Conservation (phyloP, 805 yeast species). For the Torulaspora delbrueckii region DNA sequence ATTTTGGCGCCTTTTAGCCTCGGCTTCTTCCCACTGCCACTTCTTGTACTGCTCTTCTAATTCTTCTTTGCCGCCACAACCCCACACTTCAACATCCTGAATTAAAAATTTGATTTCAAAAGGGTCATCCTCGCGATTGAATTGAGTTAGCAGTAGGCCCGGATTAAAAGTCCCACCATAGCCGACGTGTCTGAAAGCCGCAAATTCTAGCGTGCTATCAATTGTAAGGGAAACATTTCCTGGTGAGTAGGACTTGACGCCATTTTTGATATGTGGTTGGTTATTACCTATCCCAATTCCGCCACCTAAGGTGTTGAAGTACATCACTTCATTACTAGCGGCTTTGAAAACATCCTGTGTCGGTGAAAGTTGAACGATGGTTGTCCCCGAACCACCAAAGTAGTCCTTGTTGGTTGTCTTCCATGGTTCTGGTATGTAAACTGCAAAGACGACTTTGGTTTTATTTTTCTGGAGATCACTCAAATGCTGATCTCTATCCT, state of each 20-base stretch:
- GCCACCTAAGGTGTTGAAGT: slow-evolving; percentile 68
- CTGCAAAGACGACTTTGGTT: slow-evolving; percentile 54
- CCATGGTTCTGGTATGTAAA: slow-evolving; percentile 72
- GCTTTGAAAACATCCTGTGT: slow-evolving; percentile 50
- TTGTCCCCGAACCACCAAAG: slow-evolving; percentile 59
- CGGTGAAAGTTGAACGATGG: slow-evolving; percentile 67
- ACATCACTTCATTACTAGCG: slow-evolving; percentile 41
- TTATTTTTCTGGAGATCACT: slow-evolving; percentile 25
- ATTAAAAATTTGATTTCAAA: slow-evolving; percentile 70
- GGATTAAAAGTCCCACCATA: slow-evolving; percentile 47
- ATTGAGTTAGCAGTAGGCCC: slow-evolving; percentile 25
- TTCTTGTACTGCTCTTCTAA: slow-evolving; percentile 66
- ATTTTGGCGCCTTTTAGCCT: slow-evolving; percentile 71
- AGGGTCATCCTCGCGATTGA: slow-evolving; percentile 20
- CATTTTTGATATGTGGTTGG: slow-evolving; percentile 54
- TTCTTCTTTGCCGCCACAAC: slow-evolving; percentile 77
- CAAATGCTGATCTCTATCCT: slow-evolving; percentile 28
- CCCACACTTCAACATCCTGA: slow-evolving; percentile 85
- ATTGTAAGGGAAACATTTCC: slow-evolving; percentile 79
- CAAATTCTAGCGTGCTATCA: slow-evolving; percentile 76
- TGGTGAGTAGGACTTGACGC: slow-evolving; percentile 46
- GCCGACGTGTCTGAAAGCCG: slow-evolving; percentile 66
- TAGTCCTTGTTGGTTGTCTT: slow-evolving; percentile 59
- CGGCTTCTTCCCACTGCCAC: slow-evolving; percentile 91
- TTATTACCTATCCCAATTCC: slow-evolving; percentile 79